These are phyloP conservation scores for Cercophora sp. DNA, from an alignment of 495 filamentous ascomycete species.

Conservation along the genomic window DNA sequence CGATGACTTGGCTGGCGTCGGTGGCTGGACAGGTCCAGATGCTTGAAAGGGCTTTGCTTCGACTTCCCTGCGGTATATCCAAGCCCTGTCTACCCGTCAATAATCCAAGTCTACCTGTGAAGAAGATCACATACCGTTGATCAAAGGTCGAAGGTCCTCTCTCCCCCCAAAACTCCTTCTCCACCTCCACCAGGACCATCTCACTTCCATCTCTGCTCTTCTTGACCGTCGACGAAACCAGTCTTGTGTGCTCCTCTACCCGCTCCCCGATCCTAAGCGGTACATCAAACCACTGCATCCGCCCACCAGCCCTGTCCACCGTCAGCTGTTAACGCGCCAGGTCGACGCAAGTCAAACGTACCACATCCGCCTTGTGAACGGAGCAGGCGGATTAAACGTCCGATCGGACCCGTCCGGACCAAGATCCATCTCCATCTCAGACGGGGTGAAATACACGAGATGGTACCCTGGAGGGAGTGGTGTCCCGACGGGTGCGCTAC, in stretches of 20 bases:
- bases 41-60: too few relatives aligned
- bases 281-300: slow-evolving; percentile 42
- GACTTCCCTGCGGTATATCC: too few relatives aligned
- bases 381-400: slow-evolving; percentile 53
- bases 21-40: slow-evolving; percentile 3
- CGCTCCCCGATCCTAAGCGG: slow-evolving; percentile 42
- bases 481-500: slow-evolving; percentile 32
- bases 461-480: slow-evolving; percentile 56
- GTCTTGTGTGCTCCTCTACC: slow-evolving; percentile 54
- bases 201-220: slow-evolving; percentile 50
- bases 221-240: slow-evolving; percentile 51
- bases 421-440: slow-evolving; percentile 46
- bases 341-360: background rate
- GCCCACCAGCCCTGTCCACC: slow-evolving; percentile 60
- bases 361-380: slow-evolving; percentile 63
- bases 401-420: slow-evolving; percentile 59
- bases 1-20: slow-evolving; percentile 10
- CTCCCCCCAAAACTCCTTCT: slow-evolving; percentile 54
- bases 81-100: too few relatives aligned
- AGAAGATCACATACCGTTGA: slow-evolving; percentile 35
- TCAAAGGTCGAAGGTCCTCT: slow-evolving; percentile 52
- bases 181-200: slow-evolving; percentile 63
- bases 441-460: slow-evolving; percentile 58
- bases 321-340: too few relatives aligned
- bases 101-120: too few relatives aligned